Evolutionary conservation across 495 filamentous ascomycete genomes (phyloP).

Genomic region (Penicillium paradoxum): DNA sequence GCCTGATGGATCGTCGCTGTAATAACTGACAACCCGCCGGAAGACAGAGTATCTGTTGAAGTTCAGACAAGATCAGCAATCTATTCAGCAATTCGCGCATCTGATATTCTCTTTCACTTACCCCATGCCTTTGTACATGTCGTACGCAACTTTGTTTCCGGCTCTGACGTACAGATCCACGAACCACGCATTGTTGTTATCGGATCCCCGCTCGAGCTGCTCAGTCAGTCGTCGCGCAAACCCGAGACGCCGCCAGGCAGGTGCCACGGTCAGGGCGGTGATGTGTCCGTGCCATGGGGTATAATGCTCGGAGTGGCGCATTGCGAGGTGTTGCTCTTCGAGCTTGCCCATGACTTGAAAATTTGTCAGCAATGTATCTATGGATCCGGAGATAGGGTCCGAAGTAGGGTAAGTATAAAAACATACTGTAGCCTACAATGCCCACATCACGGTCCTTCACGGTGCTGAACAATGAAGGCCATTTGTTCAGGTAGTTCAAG

Average conservation of each 20-base stretch:
- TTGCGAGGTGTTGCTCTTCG: constrained; percentile 74
- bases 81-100: background rate
- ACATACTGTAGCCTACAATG: constrained; percentile 87
- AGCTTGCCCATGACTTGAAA: constrained; percentile 89
- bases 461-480: constrained; percentile 87
- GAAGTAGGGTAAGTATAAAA: background rate
- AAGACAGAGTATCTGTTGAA: constrained; percentile 64
- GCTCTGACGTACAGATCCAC: constrained; percentile 90
- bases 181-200: constrained; percentile 84
- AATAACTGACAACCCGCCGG: constrained; percentile 83
- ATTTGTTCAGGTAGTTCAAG: constrained; percentile 87
- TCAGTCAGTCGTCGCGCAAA: constrained; percentile 75
- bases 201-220: constrained; percentile 72
- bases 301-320: constrained; percentile 72
- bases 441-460: constrained; percentile 76
- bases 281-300: constrained; percentile 98
- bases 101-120: constrained; percentile 38
- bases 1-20: constrained; percentile 69
- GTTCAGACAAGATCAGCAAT: background rate
- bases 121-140: constrained; percentile 86
- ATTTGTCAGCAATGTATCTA: constrained; percentile 1
- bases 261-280: constrained; percentile 89
- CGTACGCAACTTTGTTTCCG: constrained; percentile 79
- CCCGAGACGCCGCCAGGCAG: constrained; percentile 76
- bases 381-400: background rate